Evolutionary conservation across 352 stramenopile genomes (phyloP), one percentile per base, ranked within the genome.

Genomic region (Globisporangium alternatum): DNA sequence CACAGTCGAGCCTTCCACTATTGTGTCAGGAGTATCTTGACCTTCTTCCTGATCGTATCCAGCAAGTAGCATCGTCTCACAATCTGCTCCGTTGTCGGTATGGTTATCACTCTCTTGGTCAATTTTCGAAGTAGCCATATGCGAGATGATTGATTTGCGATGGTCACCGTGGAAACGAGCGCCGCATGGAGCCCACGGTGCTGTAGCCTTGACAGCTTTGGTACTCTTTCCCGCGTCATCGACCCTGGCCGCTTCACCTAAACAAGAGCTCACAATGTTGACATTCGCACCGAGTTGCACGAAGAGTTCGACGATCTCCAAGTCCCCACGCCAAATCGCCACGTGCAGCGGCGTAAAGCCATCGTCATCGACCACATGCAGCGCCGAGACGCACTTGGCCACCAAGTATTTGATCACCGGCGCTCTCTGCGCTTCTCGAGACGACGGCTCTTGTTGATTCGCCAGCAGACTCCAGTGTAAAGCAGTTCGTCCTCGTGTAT

Each of bases 401-500:
- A 49, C 66, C 17, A 91, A 60, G 22, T 78, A 76, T 15, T 60
- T 56, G 2, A 71, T 71, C 58, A 77, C 64, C 0, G 72, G 5
- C 0, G 25, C 28, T 0, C 59, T 21, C 7, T 47, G 54, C 25
- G 25, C 7, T 30, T 30, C 0, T 12, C 47, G 39, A 6, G 5
- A 28, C 25, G 49, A 10, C 6, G 17, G 10, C 48, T 41, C 12
- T 31, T 2, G 22, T 5, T 10, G 43, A 43, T 30, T 15, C 0
- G 63, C 33, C 58, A 81, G 37, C 31, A 84, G 55, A 41, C 76
- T 69, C 76, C 74, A 85, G 61, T 85, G 78, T 7, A 91, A 61
- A 25, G 77, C 67, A 19, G 82, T 90, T 53, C 79, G 74, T 17
- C 80, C 82, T 1, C 72, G 52, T 3, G 25, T 17, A 61, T 91